Conservation (phyloP, 2,329 filamentous ascomycete genomes). For the Phyllosticta paracitricarpa region DNA sequence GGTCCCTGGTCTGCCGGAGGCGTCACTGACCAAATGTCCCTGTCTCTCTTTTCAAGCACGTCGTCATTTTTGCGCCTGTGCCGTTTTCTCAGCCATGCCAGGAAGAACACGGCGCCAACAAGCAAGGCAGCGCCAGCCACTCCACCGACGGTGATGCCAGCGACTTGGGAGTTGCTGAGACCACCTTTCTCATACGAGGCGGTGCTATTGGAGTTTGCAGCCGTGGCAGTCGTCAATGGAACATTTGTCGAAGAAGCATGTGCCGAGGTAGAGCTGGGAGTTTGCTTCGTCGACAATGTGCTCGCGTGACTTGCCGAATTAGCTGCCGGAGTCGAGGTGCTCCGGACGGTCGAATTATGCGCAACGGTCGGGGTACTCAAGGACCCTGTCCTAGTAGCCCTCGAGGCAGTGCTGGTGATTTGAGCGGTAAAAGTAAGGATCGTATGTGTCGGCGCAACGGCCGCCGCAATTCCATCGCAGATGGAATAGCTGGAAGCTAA, state of each 20-base stretch:
- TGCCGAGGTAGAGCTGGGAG: background rate
- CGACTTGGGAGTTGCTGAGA: background rate
- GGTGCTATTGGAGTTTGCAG: background rate
- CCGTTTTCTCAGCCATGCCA: slow-evolving; percentile 25
- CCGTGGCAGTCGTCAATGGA: background rate
- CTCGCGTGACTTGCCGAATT: background rate
- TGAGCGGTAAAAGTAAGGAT: slow-evolving; percentile 20
- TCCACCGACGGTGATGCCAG: background rate
- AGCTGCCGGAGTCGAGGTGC: background rate
- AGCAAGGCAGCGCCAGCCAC: slow-evolving; percentile 14
- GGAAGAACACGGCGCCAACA: slow-evolving; percentile 28
- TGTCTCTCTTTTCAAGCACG: slow-evolving; percentile 10
- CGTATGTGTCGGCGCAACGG: slow-evolving; percentile 27
- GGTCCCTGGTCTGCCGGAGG: background rate
- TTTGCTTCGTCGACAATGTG: background rate
- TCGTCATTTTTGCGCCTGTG: slow-evolving; percentile 20
- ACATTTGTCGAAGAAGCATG: background rate
- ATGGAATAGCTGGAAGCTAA: slow-evolving; percentile 24
- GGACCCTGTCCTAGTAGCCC: background rate
- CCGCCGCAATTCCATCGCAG: slow-evolving; percentile 25
- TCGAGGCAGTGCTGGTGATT: slow-evolving; percentile 4
- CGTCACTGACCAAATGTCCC: background rate
- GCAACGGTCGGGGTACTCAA: background rate
- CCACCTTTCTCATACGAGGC: background rate
- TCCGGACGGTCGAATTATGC: background rate